Base-by-base conservation (phyloP, 768 basidiomycete species). In the Tulasnella sp. region DNA sequence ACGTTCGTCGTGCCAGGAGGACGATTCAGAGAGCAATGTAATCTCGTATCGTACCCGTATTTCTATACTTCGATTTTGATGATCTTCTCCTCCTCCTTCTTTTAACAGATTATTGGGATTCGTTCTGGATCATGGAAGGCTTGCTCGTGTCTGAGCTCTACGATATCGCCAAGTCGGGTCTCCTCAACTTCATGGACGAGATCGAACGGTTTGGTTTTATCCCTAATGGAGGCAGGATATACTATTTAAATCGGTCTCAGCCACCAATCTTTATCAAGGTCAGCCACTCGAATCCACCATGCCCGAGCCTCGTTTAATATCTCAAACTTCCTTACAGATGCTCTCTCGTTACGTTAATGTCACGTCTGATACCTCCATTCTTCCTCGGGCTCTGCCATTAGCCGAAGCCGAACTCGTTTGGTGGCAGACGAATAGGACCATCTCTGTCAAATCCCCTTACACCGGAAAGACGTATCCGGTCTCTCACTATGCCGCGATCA, bases 131-230 rank as follows among this genome's bases (percentile, higher is more conserved):
- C 62, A 71, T 62, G 21, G 62, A 62, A 30, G 93, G 93, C 41
- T 74, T 96, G n/a, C 72, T 97, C 29, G 74, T 85, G 67, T 90
- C 87, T 1, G 79, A 85, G 63, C 76, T 96, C 11, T 84, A 80
- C 64, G 74, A 75, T 55, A 76, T 87, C 54, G 86, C 79, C 59
- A 87, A 87, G 63, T 80, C 75, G 10, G 87, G 91, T 0, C 73
- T 96, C 31, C 81, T 88, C 63, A 94, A 96, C 72, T 96, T 97
- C 67, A 92, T 96, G 91, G 92, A 97, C 66, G 84, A 94, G 68
- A 73, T 97, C 48, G 81, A 85, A 42, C 67, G 68, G 22, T 81
- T 87, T 65, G 93, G 92, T 0, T 97, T 96, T 73, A 84, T 97
- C 62, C 93, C 93, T 1, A 97, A 96, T 65, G 93, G 93, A 5